A percentile compares a stretch with the other conserved stretches of the same genome.
These are phyloP conservation scores for Pisolithus microcarpus DNA, from an alignment of 768 basidiomycete species.

Conservation along the genomic window DNA sequence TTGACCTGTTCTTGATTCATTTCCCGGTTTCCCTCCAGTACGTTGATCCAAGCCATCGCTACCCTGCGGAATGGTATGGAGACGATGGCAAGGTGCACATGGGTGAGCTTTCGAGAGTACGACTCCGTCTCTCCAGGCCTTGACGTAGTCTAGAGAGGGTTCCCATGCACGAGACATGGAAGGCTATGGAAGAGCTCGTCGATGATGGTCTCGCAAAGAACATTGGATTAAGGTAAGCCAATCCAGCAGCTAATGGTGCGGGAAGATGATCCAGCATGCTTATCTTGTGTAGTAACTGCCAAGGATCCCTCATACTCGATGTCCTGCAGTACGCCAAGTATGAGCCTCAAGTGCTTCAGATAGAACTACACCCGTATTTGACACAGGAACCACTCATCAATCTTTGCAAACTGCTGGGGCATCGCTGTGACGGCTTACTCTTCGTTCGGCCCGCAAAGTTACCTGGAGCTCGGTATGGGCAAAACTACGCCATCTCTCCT, in stretches of 20 bases:
- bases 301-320: constrained; percentile 65
- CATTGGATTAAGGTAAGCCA: constrained; percentile 63
- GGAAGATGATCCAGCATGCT: background rate
- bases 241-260: background rate
- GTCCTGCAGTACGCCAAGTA: constrained; percentile 71
- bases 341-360: constrained; percentile 50
- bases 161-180: constrained; percentile 79
- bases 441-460: constrained; percentile 47
- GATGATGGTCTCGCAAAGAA: constrained; percentile 66
- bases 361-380: constrained; percentile 55
- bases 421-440: constrained; percentile 53
- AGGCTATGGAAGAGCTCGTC: constrained; percentile 71
- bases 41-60: constrained; percentile 67
- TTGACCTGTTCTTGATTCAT: constrained; percentile 76
- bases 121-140: background rate
- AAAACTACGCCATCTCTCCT: constrained; percentile 48
- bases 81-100: constrained; percentile 65
- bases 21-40: constrained; percentile 81
- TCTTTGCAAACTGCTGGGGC: constrained; percentile 35
- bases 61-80: constrained; percentile 79
- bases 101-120: constrained; percentile 34
- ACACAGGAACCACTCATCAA: constrained; percentile 41
- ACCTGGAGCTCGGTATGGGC: constrained; percentile 60
- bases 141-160: constrained; percentile 40
- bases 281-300: constrained; percentile 52